Base-by-base conservation (phyloP, 2,329 filamentous ascomycete genomes). In the Clonostachys rosea region DNA sequence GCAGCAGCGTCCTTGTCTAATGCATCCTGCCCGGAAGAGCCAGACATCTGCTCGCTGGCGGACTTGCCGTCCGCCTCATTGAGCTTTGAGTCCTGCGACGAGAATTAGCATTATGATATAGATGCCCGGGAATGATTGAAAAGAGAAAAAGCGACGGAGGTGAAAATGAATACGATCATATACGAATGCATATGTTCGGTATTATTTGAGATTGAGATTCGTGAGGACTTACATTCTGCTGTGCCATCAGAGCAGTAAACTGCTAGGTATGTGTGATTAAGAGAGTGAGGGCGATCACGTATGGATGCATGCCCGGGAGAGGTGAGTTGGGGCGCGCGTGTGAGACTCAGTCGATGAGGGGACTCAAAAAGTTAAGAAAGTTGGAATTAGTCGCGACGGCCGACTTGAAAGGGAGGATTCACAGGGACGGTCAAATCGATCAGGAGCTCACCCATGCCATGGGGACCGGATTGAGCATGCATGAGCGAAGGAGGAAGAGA, bases 1-100 rank as follows among this genome's bases (percentile, higher is more conserved):
- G 70, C 62, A 53, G 69, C 68, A 53, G 62, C 65, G 50, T 81
- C 79, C 61, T 76, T 81, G 49, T 68, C 61, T 43, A 68, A 62
- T 50, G 66, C 59, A 53, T 74, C 74, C 47, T 73, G 71, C 49
- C 67, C 70, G 49, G 69, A 68, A 49, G 76, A 70, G 55, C 74
- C 74, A 46, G 66, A 72, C 71, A 76, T 74, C 51, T 71, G 49
- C 57, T 66, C 61, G 47, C 62, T 57, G 52, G 56, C 52, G 46
- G 61, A 50, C 50, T 64, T 60, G 48, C 57, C 58, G 49, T 66
- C 63, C 49, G 59, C 53, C 47, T 66, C 64, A 49, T 61, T 55
- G 54, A 58, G 52, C 53, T 61, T 65, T 42, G 60, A 56, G 52
- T 69, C 65, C 66, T 69, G 55, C 33, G 40, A 37, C 47, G 47